These are phyloP conservation scores for Cornus florida DNA, from an alignment of 148 eudicot species.

Conservation along the genomic window DNA sequence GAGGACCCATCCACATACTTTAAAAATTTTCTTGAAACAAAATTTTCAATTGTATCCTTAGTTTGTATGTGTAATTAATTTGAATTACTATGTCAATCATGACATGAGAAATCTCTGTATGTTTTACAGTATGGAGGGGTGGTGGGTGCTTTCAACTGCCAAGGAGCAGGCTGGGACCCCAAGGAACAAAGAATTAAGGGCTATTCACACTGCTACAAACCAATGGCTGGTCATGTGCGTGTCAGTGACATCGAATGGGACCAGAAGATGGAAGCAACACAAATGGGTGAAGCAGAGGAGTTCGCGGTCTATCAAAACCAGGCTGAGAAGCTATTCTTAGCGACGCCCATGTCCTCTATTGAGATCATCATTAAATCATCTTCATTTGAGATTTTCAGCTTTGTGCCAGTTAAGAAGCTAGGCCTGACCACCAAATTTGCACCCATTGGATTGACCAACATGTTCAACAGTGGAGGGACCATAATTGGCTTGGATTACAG, in stretches of 20 bases:
- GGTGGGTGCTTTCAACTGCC: slow-evolving; percentile 68
- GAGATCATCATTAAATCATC: slow-evolving; percentile 35
- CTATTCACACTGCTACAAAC: slow-evolving; percentile 55
- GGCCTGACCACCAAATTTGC: slow-evolving; percentile 35
- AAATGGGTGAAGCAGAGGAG: slow-evolving; percentile 41
- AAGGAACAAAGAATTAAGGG: slow-evolving; percentile 58
- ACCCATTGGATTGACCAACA: slow-evolving; percentile 59
- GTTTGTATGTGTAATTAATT: no score
- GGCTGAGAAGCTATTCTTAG: slow-evolving; percentile 30
- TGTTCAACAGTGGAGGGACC: slow-evolving; percentile 66
- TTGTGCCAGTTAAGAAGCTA: slow-evolving; percentile 49
- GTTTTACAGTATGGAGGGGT: slow-evolving; percentile 58
- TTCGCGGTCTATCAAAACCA: slow-evolving; percentile 57
- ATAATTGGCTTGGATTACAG: slow-evolving; percentile 35
- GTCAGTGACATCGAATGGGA: slow-evolving; percentile 66
- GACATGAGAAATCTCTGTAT: not conserved
- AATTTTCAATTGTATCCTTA: not conserved
- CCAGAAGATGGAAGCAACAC: slow-evolving; percentile 29
- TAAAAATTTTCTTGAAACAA: not conserved
- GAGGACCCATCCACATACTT: no score
- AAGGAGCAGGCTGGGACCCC: slow-evolving; percentile 70
- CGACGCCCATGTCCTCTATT: not conserved
- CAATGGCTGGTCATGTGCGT: slow-evolving; percentile 38
- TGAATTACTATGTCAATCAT: no score
- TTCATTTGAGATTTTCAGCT: slow-evolving; percentile 56